phyloP scores from a whole-genome alignment of 805 yeast genomes.

The Candida insectorum region DNA sequence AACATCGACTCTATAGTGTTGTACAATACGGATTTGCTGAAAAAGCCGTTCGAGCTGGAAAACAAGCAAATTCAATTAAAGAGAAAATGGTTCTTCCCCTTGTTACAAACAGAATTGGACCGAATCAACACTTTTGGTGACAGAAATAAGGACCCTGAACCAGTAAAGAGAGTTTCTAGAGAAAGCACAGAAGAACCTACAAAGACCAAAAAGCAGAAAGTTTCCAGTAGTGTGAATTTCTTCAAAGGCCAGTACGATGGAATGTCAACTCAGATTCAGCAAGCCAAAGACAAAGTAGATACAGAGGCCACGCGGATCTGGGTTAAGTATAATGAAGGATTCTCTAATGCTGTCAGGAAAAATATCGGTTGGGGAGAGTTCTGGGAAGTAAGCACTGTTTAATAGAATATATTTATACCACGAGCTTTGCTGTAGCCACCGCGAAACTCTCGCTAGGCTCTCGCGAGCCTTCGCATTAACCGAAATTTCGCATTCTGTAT shows the following conservation, averaged over 20 bases:
- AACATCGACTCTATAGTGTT: slow-evolving; percentile 31
- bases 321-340: slow-evolving; percentile 93
- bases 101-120: slow-evolving; percentile 33
- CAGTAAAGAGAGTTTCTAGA: slow-evolving; percentile 11
- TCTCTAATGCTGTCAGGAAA: slow-evolving; percentile 85
- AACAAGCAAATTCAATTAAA: slow-evolving; percentile 23
- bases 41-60: slow-evolving; percentile 11
- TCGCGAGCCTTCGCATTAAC: not conserved
- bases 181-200: slow-evolving; percentile 4
- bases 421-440: not conserved
- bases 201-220: slow-evolving; percentile 19
- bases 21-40: slow-evolving; percentile 19
- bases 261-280: slow-evolving; percentile 23
- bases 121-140: slow-evolving; percentile 10
- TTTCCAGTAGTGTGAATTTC: slow-evolving; percentile 34
- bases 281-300: slow-evolving; percentile 21
- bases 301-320: slow-evolving; percentile 50
- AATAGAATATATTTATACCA: not conserved
- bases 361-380: slow-evolving; percentile 74
- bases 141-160: not conserved
- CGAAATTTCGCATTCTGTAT: not conserved
- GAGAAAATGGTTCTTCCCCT: slow-evolving; percentile 35
- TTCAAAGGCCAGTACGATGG: slow-evolving; percentile 37
- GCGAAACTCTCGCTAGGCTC: too few species aligned
- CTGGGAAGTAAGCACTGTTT: too few species aligned